phyloP scores from a whole-genome alignment of 179 eudicot genomes.

The Dionaea muscipula region DNA sequence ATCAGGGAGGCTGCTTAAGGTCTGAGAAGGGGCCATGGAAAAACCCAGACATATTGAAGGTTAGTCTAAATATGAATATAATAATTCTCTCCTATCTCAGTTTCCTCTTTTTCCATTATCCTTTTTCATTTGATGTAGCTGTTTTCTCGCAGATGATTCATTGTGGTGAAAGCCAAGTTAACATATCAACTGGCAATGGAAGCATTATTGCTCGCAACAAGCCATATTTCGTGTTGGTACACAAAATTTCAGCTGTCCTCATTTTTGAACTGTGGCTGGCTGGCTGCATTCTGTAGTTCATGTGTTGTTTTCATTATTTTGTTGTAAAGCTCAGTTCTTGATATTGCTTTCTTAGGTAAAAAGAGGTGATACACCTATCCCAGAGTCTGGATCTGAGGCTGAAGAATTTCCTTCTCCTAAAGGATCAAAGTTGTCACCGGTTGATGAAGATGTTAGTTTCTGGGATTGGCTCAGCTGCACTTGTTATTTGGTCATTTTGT shows the following conservation, averaged over 20 bases:
- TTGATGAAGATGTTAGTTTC: slow-evolving; percentile 65
- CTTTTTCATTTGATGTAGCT: background rate
- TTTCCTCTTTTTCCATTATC: background rate
- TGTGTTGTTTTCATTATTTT: background rate
- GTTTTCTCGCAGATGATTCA: slow-evolving; percentile 23
- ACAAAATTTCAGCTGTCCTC: background rate
- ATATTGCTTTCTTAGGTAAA: slow-evolving; percentile 33
- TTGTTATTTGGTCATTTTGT: background rate
- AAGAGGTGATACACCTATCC: slow-evolving; percentile 59
- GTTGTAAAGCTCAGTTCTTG: background rate
- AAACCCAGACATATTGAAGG: slow-evolving; percentile 72
- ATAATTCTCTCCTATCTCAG: background rate
- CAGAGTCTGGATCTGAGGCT: slow-evolving; percentile 92
- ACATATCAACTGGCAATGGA: slow-evolving; percentile 69
- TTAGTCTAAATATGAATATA: slow-evolving; percentile 1
- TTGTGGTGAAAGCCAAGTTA: slow-evolving; percentile 31
- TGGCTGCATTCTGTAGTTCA: background rate
- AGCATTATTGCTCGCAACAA: slow-evolving; percentile 61
- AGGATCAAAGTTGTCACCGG: slow-evolving; percentile 55
- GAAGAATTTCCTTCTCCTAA: slow-evolving; percentile 64
- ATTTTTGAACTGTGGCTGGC: background rate
- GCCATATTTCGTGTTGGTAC: slow-evolving; percentile 26
- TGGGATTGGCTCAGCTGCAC: background rate
- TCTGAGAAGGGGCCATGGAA: slow-evolving; percentile 98
- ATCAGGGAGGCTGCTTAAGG: slow-evolving; percentile 78